These are phyloP conservation scores for Pterulicium gracile DNA, from an alignment of 1,284 basidiomycete genomes.

Conservation along the genomic window DNA sequence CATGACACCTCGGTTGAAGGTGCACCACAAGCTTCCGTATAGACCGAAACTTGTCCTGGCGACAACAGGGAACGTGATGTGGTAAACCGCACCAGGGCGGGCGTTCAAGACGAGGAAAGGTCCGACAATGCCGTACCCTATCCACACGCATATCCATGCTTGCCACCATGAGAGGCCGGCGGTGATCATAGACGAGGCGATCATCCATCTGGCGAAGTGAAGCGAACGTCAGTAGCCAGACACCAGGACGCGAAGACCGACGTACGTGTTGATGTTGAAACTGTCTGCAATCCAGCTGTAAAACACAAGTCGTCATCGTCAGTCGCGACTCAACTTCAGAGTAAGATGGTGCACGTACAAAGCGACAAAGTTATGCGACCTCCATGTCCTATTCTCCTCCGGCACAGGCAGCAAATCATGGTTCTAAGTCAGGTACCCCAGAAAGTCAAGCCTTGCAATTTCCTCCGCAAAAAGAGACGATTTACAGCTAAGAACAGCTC, in stretches of 20 bases:
- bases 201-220: constrained; percentile 48
- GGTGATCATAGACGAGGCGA: constrained; percentile 66
- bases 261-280: constrained; percentile 76
- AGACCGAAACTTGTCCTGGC: constrained; percentile 70
- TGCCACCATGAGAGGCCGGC: constrained; percentile 77
- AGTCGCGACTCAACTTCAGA: no score
- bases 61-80: constrained; percentile 76
- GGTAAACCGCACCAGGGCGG: constrained; percentile 71
- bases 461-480: constrained; percentile 13
- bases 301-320: constrained; percentile 5
- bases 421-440: constrained; percentile 29
- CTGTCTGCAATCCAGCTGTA: constrained; percentile 75
- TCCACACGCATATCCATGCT: constrained; percentile 68
- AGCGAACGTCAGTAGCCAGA: constrained; percentile 4
- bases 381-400: constrained; percentile 48
- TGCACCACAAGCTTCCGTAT: constrained; percentile 77
- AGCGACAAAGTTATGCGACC: constrained; percentile 46
- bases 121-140: constrained; percentile 65
- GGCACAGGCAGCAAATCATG: constrained; percentile 54
- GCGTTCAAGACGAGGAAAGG: constrained; percentile 74
- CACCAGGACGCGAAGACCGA: constrained; percentile 26
- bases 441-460: constrained; percentile 6
- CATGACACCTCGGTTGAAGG: constrained; percentile 74
- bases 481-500: constrained; percentile 43
- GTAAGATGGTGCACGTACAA: constrained; percentile 47